Base-by-base conservation (phyloP, 1,284 basidiomycete species). In the Papiliotrema terrestris region DNA sequence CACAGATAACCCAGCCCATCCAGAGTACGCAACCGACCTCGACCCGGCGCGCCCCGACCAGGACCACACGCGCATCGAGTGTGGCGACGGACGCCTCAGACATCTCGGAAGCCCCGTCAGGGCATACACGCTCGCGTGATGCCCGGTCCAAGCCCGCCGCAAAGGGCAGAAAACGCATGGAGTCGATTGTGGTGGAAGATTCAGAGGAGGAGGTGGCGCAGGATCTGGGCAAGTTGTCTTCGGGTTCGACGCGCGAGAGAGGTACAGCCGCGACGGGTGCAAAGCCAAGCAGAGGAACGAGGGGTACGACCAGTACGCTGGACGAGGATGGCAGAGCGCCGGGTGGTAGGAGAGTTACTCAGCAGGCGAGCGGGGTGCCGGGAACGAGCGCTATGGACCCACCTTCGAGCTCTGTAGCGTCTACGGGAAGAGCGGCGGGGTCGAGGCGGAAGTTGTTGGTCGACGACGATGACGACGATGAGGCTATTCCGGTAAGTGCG, bases 21-120 rank as follows among this genome's bases (percentile, higher is more conserved):
- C 9, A 45, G 19, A 20, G 54, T 51, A n/a, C 50, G 48, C 23
- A 51, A 53, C 25, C 42, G 29, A 1, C 35, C 48, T 13, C 43
- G 52, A 19, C 45, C 45, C 2, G 54, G 22, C 52, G 57, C 26
- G 37, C n/a, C 13, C 43, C 55, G 15, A 25, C 23, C 25, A 57
- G 72, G 6, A 45, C 51, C 11, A 63, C 61, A 5, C 47, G 71
- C 38, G 69, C 60, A 17, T 54, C 52, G 17, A 71, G 70, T 41
- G 61, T 64, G 1, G 36, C 58, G 2, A 65, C 62, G 9, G 67
- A 72, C 11, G 57, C 56, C 8, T 68, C 65, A 11, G 26, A 32
- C 14, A 32, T 38, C 25, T 32, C 39, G 4, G 58, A 45, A 17
- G 52, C 56, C 20, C 48, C 44, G n/a, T 45, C 55, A 6, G 54